Conservation (phyloP, 177 flowering plant genomes). For the Telopea speciosissima region DNA sequence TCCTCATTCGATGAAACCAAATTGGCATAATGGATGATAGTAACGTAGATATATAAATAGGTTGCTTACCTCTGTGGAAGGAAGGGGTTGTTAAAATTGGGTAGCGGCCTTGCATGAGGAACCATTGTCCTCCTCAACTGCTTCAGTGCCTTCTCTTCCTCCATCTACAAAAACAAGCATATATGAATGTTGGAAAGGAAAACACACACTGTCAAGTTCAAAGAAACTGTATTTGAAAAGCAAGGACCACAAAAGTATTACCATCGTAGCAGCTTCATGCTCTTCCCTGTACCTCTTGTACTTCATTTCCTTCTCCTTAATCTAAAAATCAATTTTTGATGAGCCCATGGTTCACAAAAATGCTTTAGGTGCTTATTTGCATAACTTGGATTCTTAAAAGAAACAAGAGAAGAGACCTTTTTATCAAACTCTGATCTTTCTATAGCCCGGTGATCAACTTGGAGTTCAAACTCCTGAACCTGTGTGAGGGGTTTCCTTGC, state of each 20-base stretch:
- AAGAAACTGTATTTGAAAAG: background rate
- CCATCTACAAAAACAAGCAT: constrained; percentile 42
- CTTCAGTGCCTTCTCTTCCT: constrained; percentile 91
- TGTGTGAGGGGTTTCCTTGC: constrained; percentile 73
- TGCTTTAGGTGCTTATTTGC: background rate
- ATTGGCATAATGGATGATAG: background rate
- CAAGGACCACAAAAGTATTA: constrained; percentile 13
- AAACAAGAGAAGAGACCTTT: constrained; percentile 31
- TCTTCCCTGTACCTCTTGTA: constrained; percentile 94
- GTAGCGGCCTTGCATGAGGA: constrained; percentile 90
- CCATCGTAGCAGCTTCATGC: constrained; percentile 72
- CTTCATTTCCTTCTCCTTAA: constrained; percentile 75
- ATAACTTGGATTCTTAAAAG: background rate
- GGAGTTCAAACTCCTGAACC: constrained; percentile 70
- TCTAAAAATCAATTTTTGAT: constrained; percentile 23
- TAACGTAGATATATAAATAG: too few relatives aligned
- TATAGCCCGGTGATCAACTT: constrained; percentile 63
- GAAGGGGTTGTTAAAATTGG: constrained; percentile 54
- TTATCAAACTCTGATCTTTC: constrained; percentile 95
- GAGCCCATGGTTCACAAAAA: background rate
- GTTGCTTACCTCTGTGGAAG: constrained; percentile 71
- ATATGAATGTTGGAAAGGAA: background rate
- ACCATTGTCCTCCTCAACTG: constrained; percentile 87
- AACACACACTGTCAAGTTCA: too few relatives aligned
- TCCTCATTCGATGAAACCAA: background rate